Conservation (phyloP, 2,329 filamentous ascomycete species). For the Basipetospora chlamydospora region DNA sequence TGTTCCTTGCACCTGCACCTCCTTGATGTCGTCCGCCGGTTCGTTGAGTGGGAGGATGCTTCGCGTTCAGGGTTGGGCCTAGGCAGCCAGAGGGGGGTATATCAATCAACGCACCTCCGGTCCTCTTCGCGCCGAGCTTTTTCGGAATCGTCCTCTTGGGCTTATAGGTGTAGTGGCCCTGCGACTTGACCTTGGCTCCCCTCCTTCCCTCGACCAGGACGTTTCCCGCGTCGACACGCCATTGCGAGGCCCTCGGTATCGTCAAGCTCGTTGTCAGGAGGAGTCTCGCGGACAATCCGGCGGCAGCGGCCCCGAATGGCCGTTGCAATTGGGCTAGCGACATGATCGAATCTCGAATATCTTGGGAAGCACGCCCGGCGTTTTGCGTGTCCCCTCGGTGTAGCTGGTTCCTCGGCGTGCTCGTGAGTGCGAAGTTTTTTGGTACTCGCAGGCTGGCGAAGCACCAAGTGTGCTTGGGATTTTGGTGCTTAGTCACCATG, state of each 20-base stretch:
- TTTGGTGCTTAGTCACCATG: neutral
- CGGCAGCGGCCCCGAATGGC: conserved; percentile 27
- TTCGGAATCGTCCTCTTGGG: conserved; percentile 51
- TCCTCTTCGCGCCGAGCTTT: conserved; percentile 87
- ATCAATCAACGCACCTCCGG: conserved; percentile 51
- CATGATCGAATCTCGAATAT: conserved; percentile 24
- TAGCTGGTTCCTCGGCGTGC: neutral
- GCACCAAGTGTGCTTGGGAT: too few relatives aligned
- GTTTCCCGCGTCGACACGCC: conserved; percentile 3
- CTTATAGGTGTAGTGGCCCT: conserved; percentile 53
- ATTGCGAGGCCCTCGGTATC: neutral
- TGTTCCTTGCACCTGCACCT: too few relatives aligned
- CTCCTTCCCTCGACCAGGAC: conserved; percentile 26
- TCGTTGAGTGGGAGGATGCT: too few relatives aligned
- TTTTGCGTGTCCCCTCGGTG: neutral
- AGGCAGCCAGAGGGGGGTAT: too few relatives aligned
- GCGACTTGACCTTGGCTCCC: conserved; percentile 45
- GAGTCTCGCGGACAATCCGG: conserved; percentile 12
- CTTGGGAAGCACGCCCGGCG: neutral
- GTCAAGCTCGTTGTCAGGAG: conserved; percentile 7
- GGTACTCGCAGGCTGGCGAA: too few relatives aligned
- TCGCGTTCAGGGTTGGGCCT: too few relatives aligned
- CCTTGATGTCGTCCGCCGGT: too few relatives aligned
- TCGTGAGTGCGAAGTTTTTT: neutral
- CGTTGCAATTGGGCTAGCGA: conserved; percentile 31